Evolutionary conservation across 2,329 filamentous ascomycete species (phyloP).

Genomic region (Phyllosticta citrichinensis): DNA sequence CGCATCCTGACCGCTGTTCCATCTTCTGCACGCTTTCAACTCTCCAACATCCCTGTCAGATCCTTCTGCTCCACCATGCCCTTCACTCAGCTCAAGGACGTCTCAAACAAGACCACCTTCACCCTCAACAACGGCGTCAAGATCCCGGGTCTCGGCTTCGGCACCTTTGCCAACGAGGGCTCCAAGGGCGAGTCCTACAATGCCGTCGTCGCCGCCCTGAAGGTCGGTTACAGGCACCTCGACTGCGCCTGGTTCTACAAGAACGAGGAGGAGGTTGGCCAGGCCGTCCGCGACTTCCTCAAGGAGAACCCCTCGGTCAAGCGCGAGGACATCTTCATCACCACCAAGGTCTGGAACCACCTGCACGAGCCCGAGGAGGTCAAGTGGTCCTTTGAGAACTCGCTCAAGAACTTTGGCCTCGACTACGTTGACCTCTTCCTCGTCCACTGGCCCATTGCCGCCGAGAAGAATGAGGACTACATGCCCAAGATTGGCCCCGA

Average conservation of each 20-base stretch:
- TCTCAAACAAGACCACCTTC: constrained; percentile 33
- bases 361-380: constrained; percentile 48
- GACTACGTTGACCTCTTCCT: constrained; percentile 62
- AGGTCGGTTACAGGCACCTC: constrained; percentile 53
- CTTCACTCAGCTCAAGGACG: constrained; percentile 6
- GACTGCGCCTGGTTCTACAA: constrained; percentile 62
- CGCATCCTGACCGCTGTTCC: constrained; percentile 8
- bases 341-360: constrained; percentile 59
- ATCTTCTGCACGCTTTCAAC: constrained; percentile 3
- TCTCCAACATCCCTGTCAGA: neutral
- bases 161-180: constrained; percentile 62
- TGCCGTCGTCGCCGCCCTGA: constrained; percentile 50
- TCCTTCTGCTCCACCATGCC: constrained; percentile 3
- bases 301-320: constrained; percentile 44
- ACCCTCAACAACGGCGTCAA: constrained; percentile 48
- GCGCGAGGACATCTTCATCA: constrained; percentile 56
- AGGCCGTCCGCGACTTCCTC: constrained; percentile 52
- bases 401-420: constrained; percentile 51
- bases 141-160: constrained; percentile 62
- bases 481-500: constrained; percentile 47
- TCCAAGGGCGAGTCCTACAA: constrained; percentile 43
- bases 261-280: constrained; percentile 62
- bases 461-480: constrained; percentile 41
- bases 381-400: constrained; percentile 50
- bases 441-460: constrained; percentile 50